Base-by-base conservation (phyloP, 2,329 filamentous ascomycete species). In the Cadophora malorum region DNA sequence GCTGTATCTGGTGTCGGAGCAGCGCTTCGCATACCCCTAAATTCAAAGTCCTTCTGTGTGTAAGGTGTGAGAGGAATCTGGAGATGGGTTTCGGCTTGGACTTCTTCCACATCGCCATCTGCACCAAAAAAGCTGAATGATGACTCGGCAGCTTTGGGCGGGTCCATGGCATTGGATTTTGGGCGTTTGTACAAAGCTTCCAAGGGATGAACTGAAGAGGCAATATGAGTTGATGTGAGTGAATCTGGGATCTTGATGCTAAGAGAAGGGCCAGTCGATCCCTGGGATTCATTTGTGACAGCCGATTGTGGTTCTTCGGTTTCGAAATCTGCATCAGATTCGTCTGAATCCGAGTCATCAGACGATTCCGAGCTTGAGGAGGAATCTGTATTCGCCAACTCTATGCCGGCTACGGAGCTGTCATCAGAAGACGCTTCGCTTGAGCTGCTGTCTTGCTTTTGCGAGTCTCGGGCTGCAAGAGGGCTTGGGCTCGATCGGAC, bases 1-100 rank as follows among this genome's bases (percentile, higher is more conserved):
- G 93, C 93, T 0, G 96, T 98, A 77, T 99, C 96, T 0, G 96
- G 96, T 0, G 96, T 99, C 0, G 96, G 96, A 2, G 96, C 96
- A 6, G 94, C 94, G 77, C 94, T 97, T 66, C 96, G 87, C n/a
- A 92, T 77, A 62, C 86, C 87, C 70, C 94, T 87, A 80, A 84
- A 88, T 73, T 93, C 90, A 35, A 95, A 83, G 72, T 98, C 95
- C 72, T 90, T 87, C 70, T 90, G 88, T 0, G 92, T 93, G 78
- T 89, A 97, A 0, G 95, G 95, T 0, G 95, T 97, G 79, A 93
- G 88, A 14, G 94, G 94, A 4, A 82, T 72, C 70, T 80, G 78
- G 10, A 81, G 78, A 1, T 80, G 78, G 14, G 83, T 85, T 25
- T 85, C 82, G 16, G 83, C 78, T 19, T 81, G 81, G 2, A 79